Percentiles rank a stretch among this genome's conserved stretches.
Evolutionary conservation across 2,329 filamentous ascomycete genomes (phyloP).

Genomic region (Boeremia exigua): DNA sequence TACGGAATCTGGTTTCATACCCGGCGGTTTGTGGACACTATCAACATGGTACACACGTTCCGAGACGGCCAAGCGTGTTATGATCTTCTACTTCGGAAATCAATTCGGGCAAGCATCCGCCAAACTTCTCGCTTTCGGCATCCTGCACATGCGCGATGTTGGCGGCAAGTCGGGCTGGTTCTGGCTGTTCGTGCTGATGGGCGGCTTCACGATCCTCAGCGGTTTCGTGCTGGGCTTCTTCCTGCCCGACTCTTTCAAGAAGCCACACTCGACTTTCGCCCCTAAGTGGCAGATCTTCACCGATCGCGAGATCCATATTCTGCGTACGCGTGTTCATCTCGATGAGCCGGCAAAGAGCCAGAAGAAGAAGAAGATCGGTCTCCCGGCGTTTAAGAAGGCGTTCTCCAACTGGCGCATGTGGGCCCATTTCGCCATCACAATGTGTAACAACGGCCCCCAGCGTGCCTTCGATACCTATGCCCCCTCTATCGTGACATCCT

Average conservation of each 20-base stretch:
- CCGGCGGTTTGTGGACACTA: constrained; percentile 67
- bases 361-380: constrained; percentile 58
- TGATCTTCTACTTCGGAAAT: constrained; percentile 51
- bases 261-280: constrained; percentile 14
- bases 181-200: constrained; percentile 58
- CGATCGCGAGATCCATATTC: constrained; percentile 26
- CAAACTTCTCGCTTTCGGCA: constrained; percentile 47
- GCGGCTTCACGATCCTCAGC: constrained; percentile 55
- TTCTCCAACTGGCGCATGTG: constrained; percentile 60
- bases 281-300: constrained; percentile 25
- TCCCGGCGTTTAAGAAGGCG: constrained; percentile 55
- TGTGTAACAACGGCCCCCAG: constrained; percentile 58
- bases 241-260: constrained; percentile 19
- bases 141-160: constrained; percentile 50
- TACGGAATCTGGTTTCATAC: constrained; percentile 60
- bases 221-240: constrained; percentile 19
- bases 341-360: constrained; percentile 38
- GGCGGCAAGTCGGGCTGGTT: constrained; percentile 51
- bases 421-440: constrained; percentile 59
- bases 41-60: constrained; percentile 70
- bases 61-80: constrained; percentile 50
- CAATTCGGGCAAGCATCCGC: constrained; percentile 44
- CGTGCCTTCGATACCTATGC: constrained; percentile 60
- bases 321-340: constrained; percentile 22
- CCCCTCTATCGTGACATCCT: constrained; percentile 60